phyloP scores from a whole-genome alignment of 345 rosid species.

The Brassica juncea region DNA sequence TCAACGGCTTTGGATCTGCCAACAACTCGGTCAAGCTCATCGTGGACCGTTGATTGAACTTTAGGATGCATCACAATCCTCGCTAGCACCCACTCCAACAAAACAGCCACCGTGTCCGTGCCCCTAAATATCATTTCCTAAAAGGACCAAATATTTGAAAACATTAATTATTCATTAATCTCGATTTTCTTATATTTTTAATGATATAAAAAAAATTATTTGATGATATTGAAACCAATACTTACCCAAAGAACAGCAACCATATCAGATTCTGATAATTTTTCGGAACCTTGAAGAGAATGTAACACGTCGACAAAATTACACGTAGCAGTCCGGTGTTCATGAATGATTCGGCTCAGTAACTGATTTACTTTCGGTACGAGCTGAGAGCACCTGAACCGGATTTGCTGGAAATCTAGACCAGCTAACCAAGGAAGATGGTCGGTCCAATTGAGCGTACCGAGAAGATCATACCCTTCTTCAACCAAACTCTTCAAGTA shows the following conservation, averaged over 20 bases:
- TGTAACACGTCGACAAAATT: slow-evolving; percentile 67
- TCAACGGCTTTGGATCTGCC: slow-evolving; percentile 59
- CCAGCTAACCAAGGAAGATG: slow-evolving; percentile 68
- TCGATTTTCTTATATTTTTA: neutral
- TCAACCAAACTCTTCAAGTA: slow-evolving; percentile 56
- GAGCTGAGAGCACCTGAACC: slow-evolving; percentile 63
- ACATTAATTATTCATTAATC: neutral
- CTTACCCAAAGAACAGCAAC: slow-evolving; percentile 82
- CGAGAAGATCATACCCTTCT: slow-evolving; percentile 72
- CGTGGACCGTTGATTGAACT: slow-evolving; percentile 66
- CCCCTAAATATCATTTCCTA: slow-evolving; percentile 98
- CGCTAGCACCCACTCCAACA: slow-evolving; percentile 89
- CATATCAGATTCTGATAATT: slow-evolving; percentile 61
- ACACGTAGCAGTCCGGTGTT: slow-evolving; percentile 43
- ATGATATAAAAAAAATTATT: too few species aligned
- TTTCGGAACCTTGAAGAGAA: slow-evolving; percentile 58
- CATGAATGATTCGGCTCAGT: slow-evolving; percentile 52
- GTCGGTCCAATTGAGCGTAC: slow-evolving; percentile 70
- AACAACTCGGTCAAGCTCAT: slow-evolving; percentile 65
- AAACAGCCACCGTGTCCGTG: slow-evolving; percentile 81
- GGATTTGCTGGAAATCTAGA: slow-evolving; percentile 67
- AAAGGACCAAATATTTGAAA: neutral
- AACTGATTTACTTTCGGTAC: slow-evolving; percentile 63
- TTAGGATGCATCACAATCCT: slow-evolving; percentile 70
- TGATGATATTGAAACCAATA: neutral